Conservation (phyloP, 2,329 filamentous ascomycete species). For the Aspergillus sp. region DNA sequence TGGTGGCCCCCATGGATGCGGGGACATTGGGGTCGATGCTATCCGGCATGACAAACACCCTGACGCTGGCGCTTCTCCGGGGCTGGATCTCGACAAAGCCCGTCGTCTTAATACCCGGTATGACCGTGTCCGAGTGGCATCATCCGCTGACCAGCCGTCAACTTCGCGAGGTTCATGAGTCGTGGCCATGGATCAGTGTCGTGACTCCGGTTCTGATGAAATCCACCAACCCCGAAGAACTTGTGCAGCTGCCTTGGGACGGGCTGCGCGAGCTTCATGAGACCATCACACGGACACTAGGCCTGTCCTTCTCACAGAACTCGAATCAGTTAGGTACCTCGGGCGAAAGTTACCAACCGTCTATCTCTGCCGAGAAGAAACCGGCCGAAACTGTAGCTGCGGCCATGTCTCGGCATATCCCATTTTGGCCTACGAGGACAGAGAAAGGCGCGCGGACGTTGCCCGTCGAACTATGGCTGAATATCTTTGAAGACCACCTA, state of each 20-base stretch:
- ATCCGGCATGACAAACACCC: slow-evolving; percentile 74
- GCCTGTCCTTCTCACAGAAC: slow-evolving; percentile 15
- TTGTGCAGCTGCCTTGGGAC: slow-evolving; percentile 50
- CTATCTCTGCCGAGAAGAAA: slow-evolving; percentile 41
- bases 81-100: slow-evolving; percentile 86
- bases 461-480: slow-evolving; percentile 84
- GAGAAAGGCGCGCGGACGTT: slow-evolving; percentile 43
- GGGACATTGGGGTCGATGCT: slow-evolving; percentile 86
- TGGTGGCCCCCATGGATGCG: slow-evolving; percentile 80
- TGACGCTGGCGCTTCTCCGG: slow-evolving; percentile 75
- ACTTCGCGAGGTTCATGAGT: slow-evolving; percentile 74
- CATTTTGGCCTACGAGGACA: slow-evolving; percentile 17
- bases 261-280: slow-evolving; percentile 37
- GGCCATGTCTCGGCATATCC: slow-evolving; percentile 19
- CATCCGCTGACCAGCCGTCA: slow-evolving; percentile 87
- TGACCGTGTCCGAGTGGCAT: slow-evolving; percentile 87
- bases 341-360: slow-evolving; percentile 10
- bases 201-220: slow-evolving; percentile 80
- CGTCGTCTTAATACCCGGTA: slow-evolving; percentile 79
- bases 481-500: slow-evolving; percentile 73
- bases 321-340: neutral
- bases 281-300: slow-evolving; percentile 25
- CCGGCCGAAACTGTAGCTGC: slow-evolving; percentile 38
- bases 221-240: slow-evolving; percentile 59
- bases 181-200: slow-evolving; percentile 84